Conservation (phyloP, 192 early-diverging fungal genomes). For the Dissophora ornata region DNA sequence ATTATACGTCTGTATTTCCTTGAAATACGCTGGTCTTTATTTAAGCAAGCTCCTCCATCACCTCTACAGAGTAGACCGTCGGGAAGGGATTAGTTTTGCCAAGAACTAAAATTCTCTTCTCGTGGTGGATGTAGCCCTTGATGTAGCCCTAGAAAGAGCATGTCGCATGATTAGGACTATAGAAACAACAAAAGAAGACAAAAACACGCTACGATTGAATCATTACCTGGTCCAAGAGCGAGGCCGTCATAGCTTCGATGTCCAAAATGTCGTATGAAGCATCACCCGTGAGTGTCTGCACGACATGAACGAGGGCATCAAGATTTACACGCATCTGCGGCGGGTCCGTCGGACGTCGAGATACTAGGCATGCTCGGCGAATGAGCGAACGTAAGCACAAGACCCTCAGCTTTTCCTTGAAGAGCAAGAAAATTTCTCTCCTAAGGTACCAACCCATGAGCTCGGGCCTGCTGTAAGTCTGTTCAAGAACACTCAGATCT, state of each 20-base stretch:
- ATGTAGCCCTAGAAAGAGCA: slow-evolving; percentile 64
- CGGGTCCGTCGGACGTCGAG: slow-evolving; percentile 1
- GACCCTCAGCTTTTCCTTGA: slow-evolving; percentile 55
- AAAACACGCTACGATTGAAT: background rate
- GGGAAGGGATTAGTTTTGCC: slow-evolving; percentile 61
- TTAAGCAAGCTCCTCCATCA: slow-evolving; percentile 19
- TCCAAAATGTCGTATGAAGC: slow-evolving; percentile 42
- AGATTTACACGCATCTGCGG: slow-evolving; percentile 36
- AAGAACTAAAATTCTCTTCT: slow-evolving; percentile 53
- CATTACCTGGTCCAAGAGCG: slow-evolving; percentile 61
- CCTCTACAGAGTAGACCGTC: slow-evolving; percentile 26
- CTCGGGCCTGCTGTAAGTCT: slow-evolving; percentile 17
- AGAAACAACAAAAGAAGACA: slow-evolving; percentile 6
- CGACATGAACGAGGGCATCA: slow-evolving; percentile 34
- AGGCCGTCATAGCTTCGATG: slow-evolving; percentile 54
- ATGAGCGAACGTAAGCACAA: slow-evolving; percentile 60
- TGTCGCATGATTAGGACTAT: too few relatives aligned
- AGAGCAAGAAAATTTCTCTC: slow-evolving; percentile 54
- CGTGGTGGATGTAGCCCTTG: slow-evolving; percentile 60
- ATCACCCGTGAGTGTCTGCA: slow-evolving; percentile 33
- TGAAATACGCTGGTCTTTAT: too few relatives aligned
- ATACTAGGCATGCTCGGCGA: slow-evolving; percentile 40
- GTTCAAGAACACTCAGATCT: slow-evolving; percentile 30
- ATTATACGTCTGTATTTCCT: too few relatives aligned
- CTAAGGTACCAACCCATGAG: slow-evolving; percentile 43